Evolutionary conservation across 1,284 basidiomycete species (phyloP), one percentile per base, ranked within the genome.

Genomic region (Microbotryum intermedium): DNA sequence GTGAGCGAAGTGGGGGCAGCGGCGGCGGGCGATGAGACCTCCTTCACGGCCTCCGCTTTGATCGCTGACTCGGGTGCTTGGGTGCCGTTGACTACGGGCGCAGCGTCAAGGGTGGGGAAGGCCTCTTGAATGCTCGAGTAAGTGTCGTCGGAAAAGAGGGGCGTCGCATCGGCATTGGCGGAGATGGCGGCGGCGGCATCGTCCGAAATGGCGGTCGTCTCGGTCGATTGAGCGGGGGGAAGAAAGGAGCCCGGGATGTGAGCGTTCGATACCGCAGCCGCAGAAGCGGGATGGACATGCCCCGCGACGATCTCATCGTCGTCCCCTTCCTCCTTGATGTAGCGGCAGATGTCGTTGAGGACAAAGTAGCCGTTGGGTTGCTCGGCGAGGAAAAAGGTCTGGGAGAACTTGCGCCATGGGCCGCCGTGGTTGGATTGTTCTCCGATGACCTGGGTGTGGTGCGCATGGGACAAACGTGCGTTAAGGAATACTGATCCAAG

Each of bases 351-450:
- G 79, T 99, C 95, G 78, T 99, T 99, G 76, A 99, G 85, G 64
- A 99, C 95, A 76, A 92, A 99, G 81, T 97, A 99, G 51, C 95
- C 95, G 72, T 94, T 95, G 46, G 92, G 90, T 78, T 99, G 95
- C 76, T 97, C 90, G 51, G 95, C 95, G 59, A 99, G 86, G 87
- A 98, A 98, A 80, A 99, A 98, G 18, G 94, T 97, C 79, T 98
- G 95, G 25, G 91, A 91, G 73, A 99, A 99, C 79, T 97, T 97
- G 73, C 87, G 86, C 95, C 95, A 99, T 4, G 88, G 81, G 26
- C 75, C 77, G 62, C 83, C 83, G 72, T 85, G 83, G 77, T 95
- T 95, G 63, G 88, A 91, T 85, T 98, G 91, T 79, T 98, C 94
- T 69, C 95, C 95, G 71, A 98, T 91, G 74, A 97, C 16, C 34